Evolutionary conservation across 1,284 basidiomycete species (phyloP).

Genomic region (Trametes hirsuta): DNA sequence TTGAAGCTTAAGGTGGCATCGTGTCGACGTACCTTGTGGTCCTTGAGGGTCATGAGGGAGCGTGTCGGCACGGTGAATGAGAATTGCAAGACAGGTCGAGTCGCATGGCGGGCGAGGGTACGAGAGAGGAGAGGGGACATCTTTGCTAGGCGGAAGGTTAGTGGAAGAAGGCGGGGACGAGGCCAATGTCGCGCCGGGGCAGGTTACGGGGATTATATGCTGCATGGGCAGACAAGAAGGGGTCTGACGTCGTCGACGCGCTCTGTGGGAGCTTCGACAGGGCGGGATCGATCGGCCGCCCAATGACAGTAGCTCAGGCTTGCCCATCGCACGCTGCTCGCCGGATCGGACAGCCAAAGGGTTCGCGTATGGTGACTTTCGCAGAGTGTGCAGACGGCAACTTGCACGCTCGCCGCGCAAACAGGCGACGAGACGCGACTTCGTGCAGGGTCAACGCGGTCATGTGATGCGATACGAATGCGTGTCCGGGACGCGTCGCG

Average conservation of each 20-base stretch:
- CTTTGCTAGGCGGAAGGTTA: background rate
- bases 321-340: background rate
- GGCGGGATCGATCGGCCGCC: slow-evolving; percentile 4
- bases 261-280: background rate
- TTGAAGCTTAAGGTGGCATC: background rate
- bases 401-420: too few relatives aligned
- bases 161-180: background rate
- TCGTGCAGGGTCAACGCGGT: background rate
- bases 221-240: background rate
- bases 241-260: slow-evolving; percentile 1
- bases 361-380: too few relatives aligned
- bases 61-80: slow-evolving; percentile 5
- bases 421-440: background rate
- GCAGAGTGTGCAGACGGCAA: background rate
- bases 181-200: background rate
- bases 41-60: slow-evolving; percentile 31
- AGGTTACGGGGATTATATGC: background rate
- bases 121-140: slow-evolving; percentile 16
- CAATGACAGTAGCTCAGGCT: background rate
- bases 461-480: background rate
- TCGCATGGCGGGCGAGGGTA: background rate
- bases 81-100: background rate
- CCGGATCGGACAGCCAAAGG: background rate
- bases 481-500: background rate
- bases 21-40: slow-evolving; percentile 27